Evolutionary conservation across 1,139 yeast species (phyloP).

Genomic region (Starmera stellimalicola): DNA sequence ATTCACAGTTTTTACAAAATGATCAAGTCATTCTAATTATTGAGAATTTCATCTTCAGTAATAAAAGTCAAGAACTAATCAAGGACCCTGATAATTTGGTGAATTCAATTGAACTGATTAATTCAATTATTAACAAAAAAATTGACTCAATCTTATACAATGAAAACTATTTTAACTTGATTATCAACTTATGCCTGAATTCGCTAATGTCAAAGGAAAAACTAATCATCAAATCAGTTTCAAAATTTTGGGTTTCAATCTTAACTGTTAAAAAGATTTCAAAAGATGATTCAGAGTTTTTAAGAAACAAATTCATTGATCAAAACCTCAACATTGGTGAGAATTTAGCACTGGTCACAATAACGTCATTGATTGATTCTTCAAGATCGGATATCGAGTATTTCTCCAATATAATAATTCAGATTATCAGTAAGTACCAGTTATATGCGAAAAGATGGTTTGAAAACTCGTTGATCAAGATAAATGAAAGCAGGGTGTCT

Average conservation of each 20-base stretch:
- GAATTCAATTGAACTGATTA: constrained; percentile 45
- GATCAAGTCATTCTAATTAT: constrained; percentile 8
- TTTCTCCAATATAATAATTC: constrained; percentile 46
- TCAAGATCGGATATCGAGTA: constrained; percentile 55
- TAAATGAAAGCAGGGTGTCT: constrained; percentile 22
- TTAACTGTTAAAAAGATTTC: constrained; percentile 45
- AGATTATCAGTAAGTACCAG: constrained; percentile 44
- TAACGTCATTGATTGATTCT: constrained; percentile 33
- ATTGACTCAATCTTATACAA: constrained; percentile 40
- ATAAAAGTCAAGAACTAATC: constrained; percentile 15
- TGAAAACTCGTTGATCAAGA: constrained; percentile 20
- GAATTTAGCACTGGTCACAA: constrained; percentile 23
- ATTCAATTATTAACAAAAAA: constrained; percentile 37
- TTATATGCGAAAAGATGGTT: constrained; percentile 41
- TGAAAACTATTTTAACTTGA: constrained; percentile 30
- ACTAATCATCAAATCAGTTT: constrained; percentile 51
- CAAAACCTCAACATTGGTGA: constrained; percentile 35
- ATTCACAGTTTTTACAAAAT: constrained; percentile 4
- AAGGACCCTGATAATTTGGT: constrained; percentile 30
- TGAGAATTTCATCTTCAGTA: constrained; percentile 10
- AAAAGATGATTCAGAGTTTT: constrained; percentile 33
- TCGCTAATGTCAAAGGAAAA: constrained; percentile 50
- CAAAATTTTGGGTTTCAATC: constrained; percentile 57
- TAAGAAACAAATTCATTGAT: constrained; percentile 26
- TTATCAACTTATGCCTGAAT: constrained; percentile 24